Base-by-base conservation (phyloP, 2,329 filamentous ascomycete genomes). In the Chrysoporthe puriensis region DNA sequence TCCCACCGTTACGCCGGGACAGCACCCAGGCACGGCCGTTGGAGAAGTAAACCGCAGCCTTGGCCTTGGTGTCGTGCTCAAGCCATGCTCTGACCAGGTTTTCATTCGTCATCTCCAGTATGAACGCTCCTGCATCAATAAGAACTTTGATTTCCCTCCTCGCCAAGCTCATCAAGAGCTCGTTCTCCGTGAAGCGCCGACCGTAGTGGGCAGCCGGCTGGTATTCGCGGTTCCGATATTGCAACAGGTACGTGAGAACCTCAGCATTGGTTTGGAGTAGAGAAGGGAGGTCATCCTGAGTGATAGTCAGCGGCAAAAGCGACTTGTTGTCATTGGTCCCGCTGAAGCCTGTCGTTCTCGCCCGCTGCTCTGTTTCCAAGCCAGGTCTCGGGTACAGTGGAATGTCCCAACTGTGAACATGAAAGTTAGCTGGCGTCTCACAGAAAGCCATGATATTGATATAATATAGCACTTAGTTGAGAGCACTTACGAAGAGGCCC, bases 241-340 rank as follows among this genome's bases (percentile, higher is more conserved):
- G 79, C 0, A 91, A 77, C 0, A 91, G 76, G 67, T 89, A 88
- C 0, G 80, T 83, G 0, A 91, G 75, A 0, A 91, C 89, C 58
- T 89, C 83, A 0, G 88, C 88, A 66, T 89, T 91, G 0, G 88
- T 91, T 59, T 90, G 86, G 0, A 77, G 72, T 0, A 91, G 79
- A 0, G 79, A 75, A 0, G 80, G 77, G 0, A 93, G 79, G 68
- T 93, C 89, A 0, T 85, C 76, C 63, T 92, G 89, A 26, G 79
- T 75, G 26, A 92, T 86, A 0, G 82, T 87, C n/a, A 88, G 74
- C 0, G 90, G 90, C 0, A 92, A 76, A 44, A 90, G 79, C 0
- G 77, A 78, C 48, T 84, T 81, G 26, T 85, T 88, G 73, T 93
- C 90, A 57, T 91, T 92, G 0, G 91, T 93, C 0, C 90, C 90